These are phyloP conservation scores for Rutstroemia sp. DNA, from an alignment of 2,329 filamentous ascomycete species.

Conservation along the genomic window DNA sequence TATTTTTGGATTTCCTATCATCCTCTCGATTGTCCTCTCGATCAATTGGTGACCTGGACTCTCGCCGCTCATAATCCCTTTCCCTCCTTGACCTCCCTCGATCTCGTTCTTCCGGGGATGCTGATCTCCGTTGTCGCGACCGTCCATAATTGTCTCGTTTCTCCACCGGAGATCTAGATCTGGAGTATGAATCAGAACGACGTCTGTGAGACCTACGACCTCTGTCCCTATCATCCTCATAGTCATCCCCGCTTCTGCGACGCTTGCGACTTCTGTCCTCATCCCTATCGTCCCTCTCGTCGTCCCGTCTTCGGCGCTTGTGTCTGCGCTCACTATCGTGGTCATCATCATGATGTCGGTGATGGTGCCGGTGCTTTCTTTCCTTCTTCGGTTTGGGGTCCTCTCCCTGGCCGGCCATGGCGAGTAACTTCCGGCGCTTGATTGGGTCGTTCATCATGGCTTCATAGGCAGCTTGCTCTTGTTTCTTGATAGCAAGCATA, in stretches of 20 bases:
- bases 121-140: slow-evolving; percentile 20
- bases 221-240: slow-evolving; percentile 26
- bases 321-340: slow-evolving; percentile 35
- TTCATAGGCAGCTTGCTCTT: slow-evolving; percentile 76
- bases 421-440: slow-evolving; percentile 59
- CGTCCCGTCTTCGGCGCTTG: slow-evolving; percentile 34
- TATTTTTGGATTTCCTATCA: background rate
- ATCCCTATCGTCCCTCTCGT: slow-evolving; percentile 27
- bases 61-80: slow-evolving; percentile 15
- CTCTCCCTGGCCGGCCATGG: slow-evolving; percentile 50
- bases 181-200: slow-evolving; percentile 34
- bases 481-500: slow-evolving; percentile 83
- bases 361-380: slow-evolving; percentile 37
- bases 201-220: slow-evolving; percentile 29
- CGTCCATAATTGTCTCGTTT: slow-evolving; percentile 20
- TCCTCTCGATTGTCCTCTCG: background rate
- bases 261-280: slow-evolving; percentile 38
- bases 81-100: slow-evolving; percentile 15
- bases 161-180: slow-evolving; percentile 17
- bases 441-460: slow-evolving; percentile 73
- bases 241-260: slow-evolving; percentile 28
- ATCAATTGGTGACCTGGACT: slow-evolving; percentile 6
- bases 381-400: slow-evolving; percentile 38
- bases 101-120: slow-evolving; percentile 25
- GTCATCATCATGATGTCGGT: slow-evolving; percentile 29